phyloP scores from a whole-genome alignment of 2,329 filamentous ascomycete species.

The Pseudogymnoascus sp. region DNA sequence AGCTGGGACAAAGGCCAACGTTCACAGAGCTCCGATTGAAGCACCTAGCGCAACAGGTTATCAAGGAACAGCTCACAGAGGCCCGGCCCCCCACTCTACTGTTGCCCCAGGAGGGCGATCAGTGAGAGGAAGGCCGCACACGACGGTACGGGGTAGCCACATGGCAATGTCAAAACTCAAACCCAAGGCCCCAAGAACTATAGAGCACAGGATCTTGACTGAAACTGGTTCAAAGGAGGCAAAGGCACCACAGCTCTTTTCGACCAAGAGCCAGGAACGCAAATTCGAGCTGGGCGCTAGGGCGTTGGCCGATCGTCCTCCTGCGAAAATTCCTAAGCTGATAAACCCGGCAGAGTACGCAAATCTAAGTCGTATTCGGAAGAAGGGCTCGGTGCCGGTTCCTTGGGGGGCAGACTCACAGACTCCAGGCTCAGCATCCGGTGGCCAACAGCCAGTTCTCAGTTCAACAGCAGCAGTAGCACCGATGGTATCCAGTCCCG shows the following conservation, averaged over 20 bases:
- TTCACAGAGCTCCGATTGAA: neutral
- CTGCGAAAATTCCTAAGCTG: neutral
- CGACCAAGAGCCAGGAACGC: neutral
- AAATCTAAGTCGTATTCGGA: neutral
- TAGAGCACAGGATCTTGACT: neutral
- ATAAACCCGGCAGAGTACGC: neutral
- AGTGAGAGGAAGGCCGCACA: neutral
- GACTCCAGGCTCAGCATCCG: neutral
- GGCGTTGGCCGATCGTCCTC: neutral
- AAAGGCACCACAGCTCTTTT: neutral
- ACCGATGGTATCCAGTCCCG: neutral
- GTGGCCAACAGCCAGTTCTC: neutral
- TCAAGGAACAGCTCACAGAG: conserved; percentile 22
- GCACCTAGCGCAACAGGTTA: conserved; percentile 20
- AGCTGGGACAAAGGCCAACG: too few species aligned
- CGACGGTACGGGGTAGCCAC: neutral
- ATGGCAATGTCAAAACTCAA: neutral
- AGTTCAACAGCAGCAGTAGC: neutral
- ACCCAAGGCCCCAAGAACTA: neutral
- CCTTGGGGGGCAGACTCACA: neutral
- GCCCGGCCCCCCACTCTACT: neutral
- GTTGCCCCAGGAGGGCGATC: neutral
- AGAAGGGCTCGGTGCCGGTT: neutral
- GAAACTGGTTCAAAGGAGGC: neutral
- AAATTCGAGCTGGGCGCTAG: neutral